Percentiles rank a stretch among this genome's conserved stretches.
Conservation (phyloP, 768 basidiomycete species). For the Daedaleopsis nitida region DNA sequence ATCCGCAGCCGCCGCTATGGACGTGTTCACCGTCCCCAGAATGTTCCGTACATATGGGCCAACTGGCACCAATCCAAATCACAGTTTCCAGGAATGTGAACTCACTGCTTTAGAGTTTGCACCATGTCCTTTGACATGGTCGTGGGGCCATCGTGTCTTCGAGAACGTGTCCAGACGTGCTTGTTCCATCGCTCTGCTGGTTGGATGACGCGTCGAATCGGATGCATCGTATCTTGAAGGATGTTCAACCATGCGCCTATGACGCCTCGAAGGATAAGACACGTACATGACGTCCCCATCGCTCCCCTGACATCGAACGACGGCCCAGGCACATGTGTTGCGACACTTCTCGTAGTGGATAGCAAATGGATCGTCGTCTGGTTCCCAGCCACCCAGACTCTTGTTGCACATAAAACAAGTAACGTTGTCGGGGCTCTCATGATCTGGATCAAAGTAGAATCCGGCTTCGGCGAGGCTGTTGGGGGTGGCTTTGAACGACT, state of each 20-base stretch:
- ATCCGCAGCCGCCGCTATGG: no score
- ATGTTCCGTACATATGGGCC: no score
- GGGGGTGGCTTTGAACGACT: slow-evolving; percentile 67
- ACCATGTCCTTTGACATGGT: slow-evolving; percentile 57
- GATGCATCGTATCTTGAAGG: slow-evolving; percentile 55
- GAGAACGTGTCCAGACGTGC: slow-evolving; percentile 70
- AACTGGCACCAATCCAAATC: no score
- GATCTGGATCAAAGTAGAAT: slow-evolving; percentile 79
- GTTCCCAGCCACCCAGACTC: slow-evolving; percentile 83
- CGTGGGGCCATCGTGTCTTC: slow-evolving; percentile 69
- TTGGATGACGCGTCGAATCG: slow-evolving; percentile 65
- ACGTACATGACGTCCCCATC: slow-evolving; percentile 59
- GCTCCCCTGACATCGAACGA: slow-evolving; percentile 66
- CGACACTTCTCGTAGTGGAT: slow-evolving; percentile 78
- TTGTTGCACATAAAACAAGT: slow-evolving; percentile 86
- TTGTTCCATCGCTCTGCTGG: slow-evolving; percentile 67
- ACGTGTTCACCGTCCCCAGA: no score
- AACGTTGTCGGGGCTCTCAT: slow-evolving; percentile 72
- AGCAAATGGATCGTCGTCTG: slow-evolving; percentile 80
- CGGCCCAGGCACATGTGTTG: slow-evolving; percentile 77
- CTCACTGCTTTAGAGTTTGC: slow-evolving; percentile 72
- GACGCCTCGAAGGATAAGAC: background rate
- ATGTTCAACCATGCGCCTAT: no score
- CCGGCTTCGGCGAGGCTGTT: slow-evolving; percentile 82
- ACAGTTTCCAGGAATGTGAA: background rate